phyloP scores from a whole-genome alignment of 768 basidiomycete genomes.

The Rhizopogon vesiculosus region DNA sequence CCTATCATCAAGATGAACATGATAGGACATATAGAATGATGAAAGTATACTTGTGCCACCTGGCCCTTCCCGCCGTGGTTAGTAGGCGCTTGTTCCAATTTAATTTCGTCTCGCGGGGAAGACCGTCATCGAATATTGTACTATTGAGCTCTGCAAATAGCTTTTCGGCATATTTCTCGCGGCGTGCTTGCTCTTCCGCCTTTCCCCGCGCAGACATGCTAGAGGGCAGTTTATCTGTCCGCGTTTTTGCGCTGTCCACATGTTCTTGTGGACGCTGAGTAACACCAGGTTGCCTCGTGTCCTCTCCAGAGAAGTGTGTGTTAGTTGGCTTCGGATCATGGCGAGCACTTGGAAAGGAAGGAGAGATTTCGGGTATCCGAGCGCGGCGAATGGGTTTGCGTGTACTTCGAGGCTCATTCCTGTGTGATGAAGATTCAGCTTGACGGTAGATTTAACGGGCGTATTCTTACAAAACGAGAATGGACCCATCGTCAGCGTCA shows the following conservation, averaged over 20 bases:
- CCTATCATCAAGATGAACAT: conserved; percentile 25
- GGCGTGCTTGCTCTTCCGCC: conserved; percentile 38
- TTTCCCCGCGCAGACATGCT: conserved; percentile 37
- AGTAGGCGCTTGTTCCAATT: conserved; percentile 64
- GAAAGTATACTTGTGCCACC: conserved; percentile 47
- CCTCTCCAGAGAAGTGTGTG: conserved; percentile 4
- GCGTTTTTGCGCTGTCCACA: conserved; percentile 6
- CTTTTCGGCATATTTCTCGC: conserved; percentile 48
- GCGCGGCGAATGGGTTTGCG: conserved; percentile 37
- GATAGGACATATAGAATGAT: not conserved
- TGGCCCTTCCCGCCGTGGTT: conserved; percentile 69
- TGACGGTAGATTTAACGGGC: not conserved
- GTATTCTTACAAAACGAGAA: conserved; percentile 33
- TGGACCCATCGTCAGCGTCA: conserved; percentile 34
- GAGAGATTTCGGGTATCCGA: not conserved
- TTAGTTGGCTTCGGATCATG: not conserved
- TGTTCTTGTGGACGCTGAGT: conserved; percentile 7
- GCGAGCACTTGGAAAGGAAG: not conserved
- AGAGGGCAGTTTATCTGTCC: conserved; percentile 10
- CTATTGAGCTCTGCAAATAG: conserved; percentile 61
- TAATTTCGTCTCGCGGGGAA: conserved; percentile 53
- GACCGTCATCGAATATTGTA: conserved; percentile 45
- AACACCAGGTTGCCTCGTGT: not conserved
- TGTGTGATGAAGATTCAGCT: conserved; percentile 9
- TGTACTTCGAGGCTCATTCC: conserved; percentile 46